Evolutionary conservation across 2,329 filamentous ascomycete species (phyloP), one percentile per base, ranked within the genome.

Genomic region (Nothophaeocryptopus gaeumannii): DNA sequence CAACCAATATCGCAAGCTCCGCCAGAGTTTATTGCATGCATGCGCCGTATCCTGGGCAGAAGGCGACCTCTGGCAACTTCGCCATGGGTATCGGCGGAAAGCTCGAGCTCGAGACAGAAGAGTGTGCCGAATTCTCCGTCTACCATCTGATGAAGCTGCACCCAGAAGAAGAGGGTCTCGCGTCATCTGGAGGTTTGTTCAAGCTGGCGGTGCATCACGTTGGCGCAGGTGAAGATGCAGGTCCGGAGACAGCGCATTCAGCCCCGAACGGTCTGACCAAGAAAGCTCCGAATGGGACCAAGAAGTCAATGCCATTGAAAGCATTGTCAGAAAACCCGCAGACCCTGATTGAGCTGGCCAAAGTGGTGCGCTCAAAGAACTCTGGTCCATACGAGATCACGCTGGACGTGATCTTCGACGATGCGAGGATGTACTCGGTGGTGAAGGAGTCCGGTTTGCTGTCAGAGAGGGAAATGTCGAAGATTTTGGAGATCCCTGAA

Each of bases 381-480:
- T 66, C 75, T 0, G 77, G 77, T 0, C 76, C 77, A 0, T 80
- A 70, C 50, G 76, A 80, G 53, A 67, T 80, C 26, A 79, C 77
- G 0, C 69, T 79, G 20, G 78, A 80, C 47, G 67, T 77, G 32
- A 74, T 80, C 45, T 80, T 80, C 56, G 61, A 61, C 0, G 61
- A 66, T 20, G n/a, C 15, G 32, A 30, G 33, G 5, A 37, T 13
- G 8, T 49, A 49, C 12, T 12, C 42, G 2, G 20, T 20, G 9
- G 39, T 49, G 31, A 49, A 49, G 15, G 44, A 58, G 0, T 63
- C 72, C 0, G 63, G 66, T 10, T 13, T 75, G 0, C 61, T 78
- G 2, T 66, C 56, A 0, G 53, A 54, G 11, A 53, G 56, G 1
- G 47, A 45, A 3, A 62, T 70, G 20, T 57, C 58, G 29, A 38